Base-by-base conservation (phyloP, 164 flowering plant species). In the Aristolochia contorta region DNA sequence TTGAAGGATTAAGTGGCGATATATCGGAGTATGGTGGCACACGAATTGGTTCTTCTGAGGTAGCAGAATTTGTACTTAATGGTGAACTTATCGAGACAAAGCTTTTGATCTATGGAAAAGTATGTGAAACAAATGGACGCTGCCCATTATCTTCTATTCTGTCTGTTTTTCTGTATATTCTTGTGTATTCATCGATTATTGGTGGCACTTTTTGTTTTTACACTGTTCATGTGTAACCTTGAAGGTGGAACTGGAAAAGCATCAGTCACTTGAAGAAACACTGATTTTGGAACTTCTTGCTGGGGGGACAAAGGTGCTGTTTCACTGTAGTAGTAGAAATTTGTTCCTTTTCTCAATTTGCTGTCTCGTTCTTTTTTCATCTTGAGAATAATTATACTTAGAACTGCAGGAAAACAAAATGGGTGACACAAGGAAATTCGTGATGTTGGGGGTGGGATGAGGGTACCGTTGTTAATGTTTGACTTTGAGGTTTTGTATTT, bases 21-120 rank as follows among this genome's bases (percentile, higher is more conserved):
- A 48, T 25, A 20, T 22, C 65, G 54, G 82, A 75, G 33, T 62
- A 64, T 54, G 59, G 65, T 65, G 83, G 67, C 52, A 56, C 80
- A 66, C 74, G 58, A 30, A 64, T 69, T 43, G 54, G 62, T 43
- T 72, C 67, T 69, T 48, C 59, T 47, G 84, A 72, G 71, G 60
- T 81, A 48, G 99, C 84, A 62, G 94, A 94, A 62, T 84, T 94
- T 71, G 91, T 91, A 52, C 69, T 94, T 41, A 80, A 80, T 80
- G 96, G 97, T 53, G 75, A 89, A 51, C 63, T 94, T 66, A 65
- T 85, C 57, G 93, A 88, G 74, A 80, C 88, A 48, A 91, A 80
- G 75, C 66, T 94, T 33, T 73, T 70, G 37, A 58, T 91, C 52
- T 94, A 94, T 74, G 96, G 95, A 67, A 85, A 91, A 88, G 99